These are phyloP conservation scores for Paramecium tetraurelia DNA, from an alignment of 73 alveolate species.

Conservation along the genomic window DNA sequence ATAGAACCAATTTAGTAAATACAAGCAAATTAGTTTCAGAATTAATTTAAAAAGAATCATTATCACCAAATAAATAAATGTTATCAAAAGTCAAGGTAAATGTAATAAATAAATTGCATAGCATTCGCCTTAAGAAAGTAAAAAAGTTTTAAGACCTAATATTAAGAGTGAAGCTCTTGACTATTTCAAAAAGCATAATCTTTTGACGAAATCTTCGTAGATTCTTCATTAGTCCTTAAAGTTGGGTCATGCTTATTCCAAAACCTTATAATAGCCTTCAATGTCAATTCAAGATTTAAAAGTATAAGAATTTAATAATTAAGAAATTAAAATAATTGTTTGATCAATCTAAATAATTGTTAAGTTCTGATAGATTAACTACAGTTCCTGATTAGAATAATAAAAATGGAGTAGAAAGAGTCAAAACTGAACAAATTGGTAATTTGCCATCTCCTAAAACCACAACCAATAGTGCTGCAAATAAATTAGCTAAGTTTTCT, in stretches of 20 bases:
- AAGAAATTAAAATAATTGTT: constrained; percentile 4
- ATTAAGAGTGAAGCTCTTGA: constrained; percentile 32
- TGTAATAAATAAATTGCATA: background rate
- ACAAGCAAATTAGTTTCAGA: background rate
- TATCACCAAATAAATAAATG: background rate
- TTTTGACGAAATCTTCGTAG: background rate
- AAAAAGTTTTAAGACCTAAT: background rate
- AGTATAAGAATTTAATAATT: background rate
- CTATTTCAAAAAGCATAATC: constrained; percentile 1
- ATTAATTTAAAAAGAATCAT: background rate
- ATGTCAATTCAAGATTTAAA: background rate
- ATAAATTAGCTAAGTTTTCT: background rate
- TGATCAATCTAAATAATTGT: constrained; percentile 11
- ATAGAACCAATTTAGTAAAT: background rate
- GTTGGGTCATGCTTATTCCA: constrained; percentile 30
- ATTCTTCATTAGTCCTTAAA: background rate
- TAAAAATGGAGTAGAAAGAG: background rate
- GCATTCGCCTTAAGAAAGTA: constrained; percentile 38
- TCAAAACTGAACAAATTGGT: constrained; percentile 33
- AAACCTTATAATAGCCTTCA: background rate
- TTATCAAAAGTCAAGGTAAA: background rate
- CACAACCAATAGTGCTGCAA: background rate
- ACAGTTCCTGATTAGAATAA: constrained; percentile 26
- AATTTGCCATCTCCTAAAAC: constrained; percentile 36
- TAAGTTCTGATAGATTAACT: constrained; percentile 31